A percentile compares a stretch with the other conserved stretches of the same genome.
phyloP scores from a whole-genome alignment of 2,329 filamentous ascomycete species.

The Fusarium tjaetaba region DNA sequence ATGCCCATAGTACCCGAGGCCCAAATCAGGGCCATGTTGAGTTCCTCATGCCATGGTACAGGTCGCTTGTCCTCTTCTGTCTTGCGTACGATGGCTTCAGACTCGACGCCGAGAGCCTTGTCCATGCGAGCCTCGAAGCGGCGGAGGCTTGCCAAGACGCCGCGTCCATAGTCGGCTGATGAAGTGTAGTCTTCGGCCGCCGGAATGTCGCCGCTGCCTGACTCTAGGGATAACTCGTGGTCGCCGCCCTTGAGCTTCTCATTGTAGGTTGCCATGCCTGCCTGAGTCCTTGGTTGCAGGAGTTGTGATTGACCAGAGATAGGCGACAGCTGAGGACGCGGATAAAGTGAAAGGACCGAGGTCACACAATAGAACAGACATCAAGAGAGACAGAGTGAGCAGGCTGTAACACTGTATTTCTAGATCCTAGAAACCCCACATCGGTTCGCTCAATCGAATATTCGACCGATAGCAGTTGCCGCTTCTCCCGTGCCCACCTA shows the following conservation, averaged over 20 bases:
- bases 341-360: neutral
- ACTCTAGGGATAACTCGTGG: conserved; percentile 7
- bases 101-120: conserved; percentile 3
- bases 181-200: neutral
- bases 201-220: neutral
- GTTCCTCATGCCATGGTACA: conserved; percentile 2
- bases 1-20: conserved; percentile 6
- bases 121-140: conserved; percentile 10
- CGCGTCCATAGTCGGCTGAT: neutral
- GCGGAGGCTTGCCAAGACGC: conserved; percentile 1
- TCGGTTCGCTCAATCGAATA: neutral
- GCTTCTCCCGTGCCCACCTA: conserved; percentile 6
- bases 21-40: conserved; percentile 12
- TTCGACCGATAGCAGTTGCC: conserved; percentile 5
- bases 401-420: neutral
- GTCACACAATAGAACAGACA: neutral
- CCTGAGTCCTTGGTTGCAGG: neutral
- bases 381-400: neutral
- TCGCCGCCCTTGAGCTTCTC: conserved; percentile 1
- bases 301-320: neutral
- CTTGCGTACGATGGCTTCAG: conserved; percentile 1
- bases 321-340: neutral
- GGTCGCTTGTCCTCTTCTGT: conserved; percentile 9
- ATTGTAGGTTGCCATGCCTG: neutral
- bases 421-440: neutral